Evolutionary conservation across 352 stramenopile genomes (phyloP).

Genomic region (Pythium volutum): DNA sequence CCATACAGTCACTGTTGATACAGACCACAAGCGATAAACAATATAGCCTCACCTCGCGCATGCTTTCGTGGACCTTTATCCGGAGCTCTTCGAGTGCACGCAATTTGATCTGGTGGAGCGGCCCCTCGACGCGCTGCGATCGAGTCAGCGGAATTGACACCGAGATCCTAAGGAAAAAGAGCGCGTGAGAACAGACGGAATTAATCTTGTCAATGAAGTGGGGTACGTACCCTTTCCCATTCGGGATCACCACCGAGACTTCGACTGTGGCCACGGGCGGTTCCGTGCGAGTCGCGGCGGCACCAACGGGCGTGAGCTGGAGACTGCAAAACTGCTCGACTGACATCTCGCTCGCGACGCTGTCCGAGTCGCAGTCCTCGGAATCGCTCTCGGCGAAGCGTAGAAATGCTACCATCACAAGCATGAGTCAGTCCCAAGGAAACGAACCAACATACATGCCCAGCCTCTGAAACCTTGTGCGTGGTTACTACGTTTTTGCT

Average conservation of each 20-base stretch:
- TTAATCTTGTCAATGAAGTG: not conserved
- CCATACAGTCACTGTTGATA: not conserved
- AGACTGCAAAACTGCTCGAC: slow-evolving; percentile 13
- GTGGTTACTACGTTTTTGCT: slow-evolving; percentile 3
- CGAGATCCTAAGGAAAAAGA: slow-evolving; percentile 12
- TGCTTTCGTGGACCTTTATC: slow-evolving; percentile 23
- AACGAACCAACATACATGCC: no score
- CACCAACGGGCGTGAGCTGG: slow-evolving; percentile 3
- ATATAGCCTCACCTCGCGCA: slow-evolving; percentile 16
- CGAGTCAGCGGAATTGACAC: slow-evolving; percentile 17
- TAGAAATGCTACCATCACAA: slow-evolving; percentile 14
- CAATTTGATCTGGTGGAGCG: slow-evolving; percentile 52
- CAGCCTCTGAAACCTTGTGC: not conserved
- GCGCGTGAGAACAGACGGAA: not conserved
- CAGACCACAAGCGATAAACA: not conserved
- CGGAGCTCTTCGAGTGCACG: slow-evolving; percentile 54
- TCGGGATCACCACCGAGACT: slow-evolving; percentile 1
- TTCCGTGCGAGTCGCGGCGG: not conserved
- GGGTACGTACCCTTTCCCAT: slow-evolving; percentile 5
- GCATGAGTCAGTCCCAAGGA: not conserved
- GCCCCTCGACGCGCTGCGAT: not conserved
- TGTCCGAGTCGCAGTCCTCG: slow-evolving; percentile 28
- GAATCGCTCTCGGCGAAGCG: slow-evolving; percentile 28
- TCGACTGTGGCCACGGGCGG: not conserved
- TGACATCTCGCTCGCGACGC: slow-evolving; percentile 12